phyloP scores from a whole-genome alignment of 192 early-diverging fungal genomes.

The Backusella macrospora region DNA sequence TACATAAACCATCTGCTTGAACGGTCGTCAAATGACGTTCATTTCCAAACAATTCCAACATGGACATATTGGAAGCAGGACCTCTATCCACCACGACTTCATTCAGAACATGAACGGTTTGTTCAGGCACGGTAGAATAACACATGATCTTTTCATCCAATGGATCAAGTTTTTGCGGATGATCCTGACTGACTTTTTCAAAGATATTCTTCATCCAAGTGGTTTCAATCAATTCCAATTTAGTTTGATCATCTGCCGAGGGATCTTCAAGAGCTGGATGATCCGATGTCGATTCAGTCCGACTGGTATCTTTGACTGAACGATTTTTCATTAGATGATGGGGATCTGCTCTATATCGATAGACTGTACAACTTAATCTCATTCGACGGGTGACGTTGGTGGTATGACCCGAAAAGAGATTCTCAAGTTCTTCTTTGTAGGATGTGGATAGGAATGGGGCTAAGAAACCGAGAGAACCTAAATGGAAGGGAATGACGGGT shows the following conservation, averaged over 20 bases:
- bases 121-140: constrained; percentile 56
- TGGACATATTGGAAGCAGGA: constrained; percentile 84
- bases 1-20: constrained; percentile 92
- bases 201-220: constrained; percentile 30
- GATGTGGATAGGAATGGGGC: constrained; percentile 83
- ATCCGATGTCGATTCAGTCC: not conserved
- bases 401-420: constrained; percentile 45
- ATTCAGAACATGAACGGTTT: constrained; percentile 90
- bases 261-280: no score
- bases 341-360: constrained; percentile 52
- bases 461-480: constrained; percentile 94
- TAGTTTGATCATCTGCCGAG: not conserved
- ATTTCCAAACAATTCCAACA: constrained; percentile 81
- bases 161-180: constrained; percentile 17
- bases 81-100: constrained; percentile 94
- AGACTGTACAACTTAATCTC: constrained; percentile 90
- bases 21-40: constrained; percentile 91
- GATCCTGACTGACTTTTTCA: constrained; percentile 18
- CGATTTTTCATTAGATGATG: not conserved
- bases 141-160: constrained; percentile 47
- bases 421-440: constrained; percentile 54
- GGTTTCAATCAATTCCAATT: constrained; percentile 48
- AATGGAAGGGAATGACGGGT: constrained; percentile 90
- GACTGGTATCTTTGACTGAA: not conserved
- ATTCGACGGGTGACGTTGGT: constrained; percentile 86